Percentiles rank a stretch among this genome's conserved stretches.
phyloP scores from a whole-genome alignment of 108 stramenopile genomes.

The Chaetoceros tenuissimus region DNA sequence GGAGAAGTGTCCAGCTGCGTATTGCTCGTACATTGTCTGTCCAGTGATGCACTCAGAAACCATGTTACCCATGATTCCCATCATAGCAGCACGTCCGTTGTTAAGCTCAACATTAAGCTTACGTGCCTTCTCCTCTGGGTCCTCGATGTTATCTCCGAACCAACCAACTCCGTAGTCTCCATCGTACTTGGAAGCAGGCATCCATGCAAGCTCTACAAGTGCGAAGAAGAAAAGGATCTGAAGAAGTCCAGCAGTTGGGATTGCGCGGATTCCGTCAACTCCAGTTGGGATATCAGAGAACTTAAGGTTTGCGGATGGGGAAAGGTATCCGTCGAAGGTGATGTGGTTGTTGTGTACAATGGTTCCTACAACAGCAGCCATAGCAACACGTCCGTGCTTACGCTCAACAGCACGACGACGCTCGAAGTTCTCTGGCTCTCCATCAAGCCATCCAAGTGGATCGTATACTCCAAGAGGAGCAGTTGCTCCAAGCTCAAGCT shows the following conservation, averaged over 20 bases:
- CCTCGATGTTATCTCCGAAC: conserved; percentile 48
- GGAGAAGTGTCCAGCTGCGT: conserved; percentile 42
- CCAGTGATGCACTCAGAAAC: conserved; percentile 34
- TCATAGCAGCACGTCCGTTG: conserved; percentile 88
- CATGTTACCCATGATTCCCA: conserved; percentile 81
- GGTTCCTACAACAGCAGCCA: conserved; percentile 16
- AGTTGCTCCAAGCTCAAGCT: conserved; percentile 61
- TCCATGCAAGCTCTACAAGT: conserved; percentile 43
- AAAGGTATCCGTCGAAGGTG: conserved; percentile 30
- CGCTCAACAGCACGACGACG: conserved; percentile 45
- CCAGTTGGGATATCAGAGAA: conserved; percentile 39
- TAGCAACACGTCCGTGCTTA: conserved; percentile 58
- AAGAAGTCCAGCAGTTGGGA: conserved; percentile 34
- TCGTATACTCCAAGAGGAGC: conserved; percentile 62
- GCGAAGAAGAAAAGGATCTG: conserved; percentile 51
- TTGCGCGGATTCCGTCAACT: conserved; percentile 35
- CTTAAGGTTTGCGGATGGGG: conserved; percentile 22
- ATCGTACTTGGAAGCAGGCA: conserved; percentile 49
- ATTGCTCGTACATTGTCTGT: conserved; percentile 45
- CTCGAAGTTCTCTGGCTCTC: conserved; percentile 29
- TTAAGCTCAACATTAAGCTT: conserved; percentile 74
- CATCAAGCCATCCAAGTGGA: conserved; percentile 38
- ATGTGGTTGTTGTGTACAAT: conserved; percentile 37
- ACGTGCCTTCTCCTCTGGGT: conserved; percentile 50
- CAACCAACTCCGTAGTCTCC: conserved; percentile 60